phyloP scores from a whole-genome alignment of 371 early-diverging fungal species.

The Mortierella sp. region DNA sequence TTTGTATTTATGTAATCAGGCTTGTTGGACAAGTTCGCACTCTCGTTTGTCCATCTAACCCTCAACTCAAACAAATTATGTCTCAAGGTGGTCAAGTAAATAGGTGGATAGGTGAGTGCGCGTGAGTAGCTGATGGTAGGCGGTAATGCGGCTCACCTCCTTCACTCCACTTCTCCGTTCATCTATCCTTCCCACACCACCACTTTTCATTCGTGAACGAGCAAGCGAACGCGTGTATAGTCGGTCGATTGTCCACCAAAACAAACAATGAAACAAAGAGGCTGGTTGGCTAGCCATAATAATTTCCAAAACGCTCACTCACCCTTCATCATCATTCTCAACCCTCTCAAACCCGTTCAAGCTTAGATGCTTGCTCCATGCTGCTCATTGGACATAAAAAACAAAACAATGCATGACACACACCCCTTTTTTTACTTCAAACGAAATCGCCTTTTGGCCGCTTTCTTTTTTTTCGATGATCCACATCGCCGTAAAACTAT shows the following conservation, averaged over 20 bases:
- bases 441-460: not conserved
- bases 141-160: not conserved
- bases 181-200: not conserved
- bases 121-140: not conserved
- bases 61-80: not conserved
- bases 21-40: not conserved
- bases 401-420: slow-evolving; percentile 5
- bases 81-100: not conserved
- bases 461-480: slow-evolving; percentile 5
- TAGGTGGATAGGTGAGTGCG: too few relatives aligned
- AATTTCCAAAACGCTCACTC: not conserved
- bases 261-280: not conserved
- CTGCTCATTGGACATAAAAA: not conserved
- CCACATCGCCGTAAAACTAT: not conserved
- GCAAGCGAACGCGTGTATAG: not conserved
- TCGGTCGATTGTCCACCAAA: not conserved
- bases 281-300: not conserved
- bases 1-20: not conserved
- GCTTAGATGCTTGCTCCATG: not conserved
- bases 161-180: not conserved
- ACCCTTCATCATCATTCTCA: too few relatives aligned
- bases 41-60: not conserved
- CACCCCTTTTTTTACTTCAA: not conserved
- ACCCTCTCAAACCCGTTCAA: too few relatives aligned
- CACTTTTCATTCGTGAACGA: not conserved